phyloP scores from a whole-genome alignment of 108 stramenopile species.

The Cyclotella atomus region DNA sequence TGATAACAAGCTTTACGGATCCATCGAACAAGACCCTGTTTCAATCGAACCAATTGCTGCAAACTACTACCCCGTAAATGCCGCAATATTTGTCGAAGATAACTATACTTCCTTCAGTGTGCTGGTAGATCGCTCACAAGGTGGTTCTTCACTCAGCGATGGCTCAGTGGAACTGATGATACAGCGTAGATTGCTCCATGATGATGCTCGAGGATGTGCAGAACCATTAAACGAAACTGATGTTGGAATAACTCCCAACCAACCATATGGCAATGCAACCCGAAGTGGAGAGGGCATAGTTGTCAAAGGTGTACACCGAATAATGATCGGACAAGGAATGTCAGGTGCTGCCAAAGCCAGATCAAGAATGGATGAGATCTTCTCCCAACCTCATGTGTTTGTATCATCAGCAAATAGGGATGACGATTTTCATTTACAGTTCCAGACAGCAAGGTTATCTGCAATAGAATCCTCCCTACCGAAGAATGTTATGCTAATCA shows the following conservation, averaged over 20 bases:
- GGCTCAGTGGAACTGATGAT: conserved; percentile 95
- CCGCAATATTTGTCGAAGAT: conserved; percentile 91
- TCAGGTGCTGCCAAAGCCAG: conserved; percentile 67
- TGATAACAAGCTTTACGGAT: conserved; percentile 61
- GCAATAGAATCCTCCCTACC: conserved; percentile 55
- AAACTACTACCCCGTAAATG: conserved; percentile 96
- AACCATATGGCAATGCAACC: conserved; percentile 82
- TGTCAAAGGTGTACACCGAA: conserved; percentile 85
- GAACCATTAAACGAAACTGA: conserved; percentile 90
- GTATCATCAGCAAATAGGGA: conserved; percentile 48
- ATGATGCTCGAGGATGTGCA: conserved; percentile 75
- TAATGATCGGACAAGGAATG: conserved; percentile 63
- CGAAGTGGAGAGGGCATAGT: conserved; percentile 84
- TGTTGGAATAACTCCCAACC: conserved; percentile 74
- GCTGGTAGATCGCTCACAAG: conserved; percentile 89
- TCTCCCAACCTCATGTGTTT: conserved; percentile 77
- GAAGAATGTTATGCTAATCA: conserved; percentile 71
- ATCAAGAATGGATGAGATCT: conserved; percentile 73
- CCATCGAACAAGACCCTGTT: conserved; percentile 1
- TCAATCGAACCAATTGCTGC: conserved; percentile 86
- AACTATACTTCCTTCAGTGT: conserved; percentile 62
- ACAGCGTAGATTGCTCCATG: conserved; percentile 81
- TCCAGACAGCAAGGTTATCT: conserved; percentile 31
- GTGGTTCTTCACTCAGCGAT: conserved; percentile 81
- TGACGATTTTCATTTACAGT: conserved; percentile 22